Percentiles rank a stretch among this genome's conserved stretches.
phyloP scores from a whole-genome alignment of 2,329 filamentous ascomycete species.

The Exophiala dermatitidis region DNA sequence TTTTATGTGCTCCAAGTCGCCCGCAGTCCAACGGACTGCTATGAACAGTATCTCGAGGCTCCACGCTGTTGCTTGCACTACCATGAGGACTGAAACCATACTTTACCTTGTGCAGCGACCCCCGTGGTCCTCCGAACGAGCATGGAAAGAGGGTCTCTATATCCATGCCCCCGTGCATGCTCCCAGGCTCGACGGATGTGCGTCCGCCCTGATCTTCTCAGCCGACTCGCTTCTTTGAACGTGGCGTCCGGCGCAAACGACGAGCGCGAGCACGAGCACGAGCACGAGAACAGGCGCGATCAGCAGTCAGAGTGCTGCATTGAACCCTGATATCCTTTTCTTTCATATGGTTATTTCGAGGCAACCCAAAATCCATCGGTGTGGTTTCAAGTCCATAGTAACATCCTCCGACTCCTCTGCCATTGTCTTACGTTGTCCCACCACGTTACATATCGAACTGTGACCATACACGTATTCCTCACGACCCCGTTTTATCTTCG shows the following conservation, averaged over 20 bases:
- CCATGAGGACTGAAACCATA: slow-evolving; percentile 7
- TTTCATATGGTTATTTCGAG: not conserved
- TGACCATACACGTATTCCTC: too few relatives aligned
- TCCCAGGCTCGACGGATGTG: not conserved
- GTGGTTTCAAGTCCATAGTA: not conserved
- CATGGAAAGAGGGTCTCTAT: not conserved
- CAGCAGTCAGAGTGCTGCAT: too few relatives aligned
- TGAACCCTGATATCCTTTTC: not conserved
- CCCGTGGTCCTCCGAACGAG: not conserved
- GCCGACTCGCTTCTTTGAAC: too few relatives aligned
- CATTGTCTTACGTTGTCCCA: not conserved
- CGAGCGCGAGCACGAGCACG: too few relatives aligned
- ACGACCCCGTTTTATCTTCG: too few relatives aligned
- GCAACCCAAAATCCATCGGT: too few relatives aligned
- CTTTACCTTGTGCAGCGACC: not conserved
- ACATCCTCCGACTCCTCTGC: not conserved
- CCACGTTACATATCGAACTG: not conserved
- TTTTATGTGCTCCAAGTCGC: not conserved
- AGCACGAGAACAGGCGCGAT: too few relatives aligned
- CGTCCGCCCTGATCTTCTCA: not conserved
- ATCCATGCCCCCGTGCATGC: not conserved
- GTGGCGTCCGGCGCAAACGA: too few relatives aligned
- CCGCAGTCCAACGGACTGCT: not conserved
- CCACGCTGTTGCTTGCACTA: not conserved
- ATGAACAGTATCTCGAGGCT: not conserved